Evolutionary conservation across 2,329 filamentous ascomycete species (phyloP), one percentile per base, ranked within the genome.

Genomic region (Epichloe festucae): DNA sequence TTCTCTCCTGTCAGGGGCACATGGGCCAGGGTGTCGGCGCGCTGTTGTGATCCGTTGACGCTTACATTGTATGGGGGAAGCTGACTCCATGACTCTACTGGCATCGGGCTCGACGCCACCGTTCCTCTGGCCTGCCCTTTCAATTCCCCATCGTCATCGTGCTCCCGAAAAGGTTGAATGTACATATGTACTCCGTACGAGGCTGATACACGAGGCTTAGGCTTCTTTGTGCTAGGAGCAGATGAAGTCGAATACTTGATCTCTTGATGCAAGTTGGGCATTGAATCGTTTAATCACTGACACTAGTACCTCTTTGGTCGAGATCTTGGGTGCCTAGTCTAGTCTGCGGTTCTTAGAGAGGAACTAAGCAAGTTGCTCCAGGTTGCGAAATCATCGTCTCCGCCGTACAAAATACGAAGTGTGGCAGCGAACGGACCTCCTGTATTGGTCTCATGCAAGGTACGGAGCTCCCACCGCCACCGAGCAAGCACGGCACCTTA

Each of bases 401-500:
- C 21, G 14, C 46, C 34, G 12, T 15, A 23, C 46, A 27, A 21
- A 39, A n/a, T 48, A 15, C 14, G 21, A 48, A 48, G 17, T 40
- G 15, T 27, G 47, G n/a, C 39, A 12, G 47, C 23, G 47, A 19
- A 35, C 39, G 12, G 47, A n/a, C 39, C 27, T 17, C 23, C 38
- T 19, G 23, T 39, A 35, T 40, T 48, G 46, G 46, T 35, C 36
- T 40, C 17, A 49, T 43, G 47, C 47, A 49, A 49, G 47, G 47
- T 49, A 49, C 47, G n/a, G 23, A 4, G 21, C 31, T 12, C 39
- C 40, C 47, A 4, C 47, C 39, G 39, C 39, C 17, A 49, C 47
- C 14, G n/a, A 35, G 17, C 47, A 42, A 35, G 12, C 47, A 23
- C n/a, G 23, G 47, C 39, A 21, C 40, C 8, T 21, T 21, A 43